phyloP scores from a whole-genome alignment of 2,329 filamentous ascomycete genomes.

The Aureobasidium sp. region DNA sequence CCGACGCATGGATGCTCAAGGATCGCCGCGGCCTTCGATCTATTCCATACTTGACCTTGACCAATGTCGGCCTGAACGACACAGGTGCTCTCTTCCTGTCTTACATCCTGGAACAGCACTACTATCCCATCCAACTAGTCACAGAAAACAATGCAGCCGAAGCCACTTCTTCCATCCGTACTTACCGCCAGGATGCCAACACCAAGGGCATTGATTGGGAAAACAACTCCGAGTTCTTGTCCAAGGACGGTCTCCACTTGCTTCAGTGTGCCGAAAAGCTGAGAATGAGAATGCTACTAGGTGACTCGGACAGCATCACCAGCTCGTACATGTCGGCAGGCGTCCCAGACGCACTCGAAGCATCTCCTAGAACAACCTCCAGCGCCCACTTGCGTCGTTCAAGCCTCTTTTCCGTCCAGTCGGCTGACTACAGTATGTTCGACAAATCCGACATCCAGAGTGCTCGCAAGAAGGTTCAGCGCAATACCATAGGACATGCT shows the following conservation, averaged over 20 bases:
- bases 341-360: neutral
- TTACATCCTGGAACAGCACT: slow-evolving; percentile 33
- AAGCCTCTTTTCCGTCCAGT: slow-evolving; percentile 24
- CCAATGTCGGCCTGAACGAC: slow-evolving; percentile 30
- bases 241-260: slow-evolving; percentile 28
- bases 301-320: slow-evolving; percentile 11
- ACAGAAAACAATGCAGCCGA: slow-evolving; percentile 27
- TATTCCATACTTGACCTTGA: slow-evolving; percentile 34
- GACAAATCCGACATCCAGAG: slow-evolving; percentile 29
- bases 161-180: slow-evolving; percentile 26
- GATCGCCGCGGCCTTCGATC: slow-evolving; percentile 33
- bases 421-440: slow-evolving; percentile 23
- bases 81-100: slow-evolving; percentile 36
- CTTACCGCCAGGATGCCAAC: slow-evolving; percentile 25
- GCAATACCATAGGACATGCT: slow-evolving; percentile 30
- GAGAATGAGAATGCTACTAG: neutral
- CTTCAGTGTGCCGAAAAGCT: slow-evolving; percentile 29
- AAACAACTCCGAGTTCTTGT: slow-evolving; percentile 23
- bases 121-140: slow-evolving; percentile 32
- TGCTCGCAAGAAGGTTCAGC: slow-evolving; percentile 35
- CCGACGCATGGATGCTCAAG: slow-evolving; percentile 18
- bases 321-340: slow-evolving; percentile 7
- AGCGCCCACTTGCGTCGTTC: slow-evolving; percentile 17
- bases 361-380: neutral
- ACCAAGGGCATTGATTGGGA: slow-evolving; percentile 31